These are phyloP conservation scores for Helotiales sp. DNA, from an alignment of 2,329 filamentous ascomycete species.

Conservation along the genomic window DNA sequence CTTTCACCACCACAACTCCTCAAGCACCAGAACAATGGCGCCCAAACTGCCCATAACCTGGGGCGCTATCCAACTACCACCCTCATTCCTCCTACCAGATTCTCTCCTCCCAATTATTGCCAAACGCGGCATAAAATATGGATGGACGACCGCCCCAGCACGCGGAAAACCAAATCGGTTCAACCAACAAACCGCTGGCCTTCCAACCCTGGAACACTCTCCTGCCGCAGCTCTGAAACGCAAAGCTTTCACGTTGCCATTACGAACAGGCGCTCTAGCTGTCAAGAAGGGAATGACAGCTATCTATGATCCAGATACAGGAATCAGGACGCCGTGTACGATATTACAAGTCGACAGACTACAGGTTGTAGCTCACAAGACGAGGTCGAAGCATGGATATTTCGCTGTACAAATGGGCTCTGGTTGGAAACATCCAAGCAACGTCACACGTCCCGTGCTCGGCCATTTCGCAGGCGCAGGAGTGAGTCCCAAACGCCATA, in stretches of 20 bases:
- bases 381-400: conserved; percentile 78
- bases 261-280: conserved; percentile 79
- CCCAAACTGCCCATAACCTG: conserved; percentile 37
- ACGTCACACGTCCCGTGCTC: conserved; percentile 78
- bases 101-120: conserved; percentile 34
- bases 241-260: conserved; percentile 56
- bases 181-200: conserved; percentile 57
- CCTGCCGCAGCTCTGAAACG: conserved; percentile 62
- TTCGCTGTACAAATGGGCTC: conserved; percentile 89
- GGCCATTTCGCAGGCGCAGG: conserved; percentile 85
- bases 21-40: conserved; percentile 32
- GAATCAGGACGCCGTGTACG: conserved; percentile 80
- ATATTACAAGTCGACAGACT: conserved; percentile 92
- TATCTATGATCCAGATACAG: conserved; percentile 75
- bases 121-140: conserved; percentile 40
- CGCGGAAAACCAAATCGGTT: conserved; percentile 53
- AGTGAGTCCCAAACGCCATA: conserved; percentile 78
- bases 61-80: conserved; percentile 29
- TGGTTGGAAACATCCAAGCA: conserved; percentile 71
- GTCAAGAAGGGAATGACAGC: conserved; percentile 97
- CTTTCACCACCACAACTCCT: conserved; percentile 7
- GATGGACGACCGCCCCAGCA: conserved; percentile 58
- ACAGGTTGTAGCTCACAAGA: conserved; percentile 87
- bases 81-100: conserved; percentile 34
- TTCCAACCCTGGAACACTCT: conserved; percentile 57